These are phyloP conservation scores for Epichloe aotearoae DNA, from an alignment of 2,329 filamentous ascomycete species.

Conservation along the genomic window DNA sequence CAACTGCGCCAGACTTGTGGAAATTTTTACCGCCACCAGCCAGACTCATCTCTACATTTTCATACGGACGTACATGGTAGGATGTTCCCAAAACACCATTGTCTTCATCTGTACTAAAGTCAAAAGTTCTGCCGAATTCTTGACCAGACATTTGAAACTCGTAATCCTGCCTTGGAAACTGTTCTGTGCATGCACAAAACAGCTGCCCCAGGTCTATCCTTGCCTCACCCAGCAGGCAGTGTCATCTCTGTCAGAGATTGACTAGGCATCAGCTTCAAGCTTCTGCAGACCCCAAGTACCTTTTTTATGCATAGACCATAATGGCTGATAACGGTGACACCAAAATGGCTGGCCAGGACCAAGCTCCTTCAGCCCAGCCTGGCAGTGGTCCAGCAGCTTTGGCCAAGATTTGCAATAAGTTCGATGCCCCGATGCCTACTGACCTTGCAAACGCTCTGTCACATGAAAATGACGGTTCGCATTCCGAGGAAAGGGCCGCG, in stretches of 20 bases:
- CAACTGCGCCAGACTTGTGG: not conserved
- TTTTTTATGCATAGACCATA: not conserved
- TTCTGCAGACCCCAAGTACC: not conserved
- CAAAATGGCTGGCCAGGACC: constrained; percentile 11
- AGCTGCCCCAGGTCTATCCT: no score
- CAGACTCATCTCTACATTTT: not conserved
- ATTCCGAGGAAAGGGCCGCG: constrained; percentile 28
- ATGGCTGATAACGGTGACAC: constrained; percentile 17
- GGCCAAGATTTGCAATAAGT: not conserved
- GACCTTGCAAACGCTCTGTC: not conserved
- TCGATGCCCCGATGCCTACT: constrained; percentile 7
- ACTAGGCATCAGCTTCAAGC: not conserved
- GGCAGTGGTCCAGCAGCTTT: not conserved
- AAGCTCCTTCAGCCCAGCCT: constrained; percentile 6
- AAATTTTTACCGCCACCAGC: constrained; percentile 6
- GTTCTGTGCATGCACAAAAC: not conserved
- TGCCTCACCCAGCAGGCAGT: not conserved
- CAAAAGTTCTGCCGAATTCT: not conserved
- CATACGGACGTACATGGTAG: not conserved
- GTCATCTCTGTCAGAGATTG: not conserved
- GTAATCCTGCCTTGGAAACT: not conserved
- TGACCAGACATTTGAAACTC: not conserved
- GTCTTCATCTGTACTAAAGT: not conserved
- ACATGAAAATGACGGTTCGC: not conserved
- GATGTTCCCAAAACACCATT: not conserved